Base-by-base conservation (phyloP, 257 asterid species). In the Solanum peruvianum region DNA sequence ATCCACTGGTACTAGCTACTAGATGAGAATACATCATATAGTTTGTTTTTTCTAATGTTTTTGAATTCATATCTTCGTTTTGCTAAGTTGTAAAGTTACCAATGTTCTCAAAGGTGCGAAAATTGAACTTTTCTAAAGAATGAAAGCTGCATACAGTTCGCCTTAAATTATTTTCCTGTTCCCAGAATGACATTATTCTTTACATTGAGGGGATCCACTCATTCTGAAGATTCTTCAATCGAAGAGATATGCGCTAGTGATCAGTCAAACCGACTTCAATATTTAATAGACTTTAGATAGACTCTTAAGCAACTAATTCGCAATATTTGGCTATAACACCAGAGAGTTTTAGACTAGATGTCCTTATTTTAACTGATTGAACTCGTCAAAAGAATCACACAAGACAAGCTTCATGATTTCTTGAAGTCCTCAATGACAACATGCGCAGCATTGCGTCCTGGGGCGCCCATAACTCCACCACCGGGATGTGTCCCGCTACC, bases 401-500 rank as follows among this genome's bases (percentile, higher is more conserved):
- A 33, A 25, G 13, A 80, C 44, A 13, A 80, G 25, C 12, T 81
- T 81, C 69, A 37, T 58, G 87, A 71, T 6, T 89, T 91, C 91
- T 95, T 93, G 31, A 95, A 77, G 87, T 96, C 98, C 86, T 92
- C 94, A 91, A 94, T 90, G 45, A 92, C 99, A 49, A 89, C 95
- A 9, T 58, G 91, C 2, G 99, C 98, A 69, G 98, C 97, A 49
- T 94, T 94, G 56, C 98, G 98, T 6, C 99, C 99, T 1, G 99
- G 96, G 64, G 98, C 98, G 20, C 97, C 99, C 98, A 95, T 97
- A 25, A 97, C 99, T 4, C 98, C 99, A 2, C 99, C 99, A 52
- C 98, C 99, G 2, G 99, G 99, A 91, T 97, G 99, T 21, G 98
- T 91, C 52, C 99, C 98, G 66, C 99, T 97, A 18, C 99, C 99